Base-by-base conservation (phyloP, 2,329 filamentous ascomycete genomes). In the Tolypocladium nubicola region DNA sequence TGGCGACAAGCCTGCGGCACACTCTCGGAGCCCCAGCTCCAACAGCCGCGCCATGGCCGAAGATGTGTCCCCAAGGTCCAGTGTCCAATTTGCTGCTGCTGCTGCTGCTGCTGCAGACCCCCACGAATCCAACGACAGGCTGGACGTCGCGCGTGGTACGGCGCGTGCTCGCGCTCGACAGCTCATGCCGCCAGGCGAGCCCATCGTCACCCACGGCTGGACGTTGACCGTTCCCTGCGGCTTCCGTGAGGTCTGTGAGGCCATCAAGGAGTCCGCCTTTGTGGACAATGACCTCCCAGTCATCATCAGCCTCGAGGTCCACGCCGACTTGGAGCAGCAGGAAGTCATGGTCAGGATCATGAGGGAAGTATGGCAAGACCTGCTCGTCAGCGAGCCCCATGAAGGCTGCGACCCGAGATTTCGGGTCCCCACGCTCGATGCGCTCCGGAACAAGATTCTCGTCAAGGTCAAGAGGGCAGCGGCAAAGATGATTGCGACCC, bases 311-410 rank as follows among this genome's bases (percentile, higher is more conserved):
- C 79, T 97, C 7, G 94, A 99, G 71, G 89, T 97, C 0, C 93
- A 97, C 70, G 87, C 90, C 16, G 83, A 87, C 60, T 75, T 80
- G 1, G 84, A 89, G 56, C 93, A 97, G 71, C 94, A 99, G 71
- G 85, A 90, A 61, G 81, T 88, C 54, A 97, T 97, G 89, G 92
- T 96, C 13, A 82, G 89, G 57, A 96, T 97, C 61, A 97, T 99
- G 88, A 85, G 85, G 62, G 85, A 96, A 63, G 87, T 89, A 61
- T 99, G 92, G 91, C 82, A 80, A 45, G 85, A 82, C 0, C 74
- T 88, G 65, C 77, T 97, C 7, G 77, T 97, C 13, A 85, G 90
- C 26, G 65, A 73, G 56, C 74, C 74, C 41, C 79, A 73, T 23
- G 76, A 80, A 23, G 72, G 76, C 64, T 75, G 76, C 63, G 69